A percentile compares a stretch with the other conserved stretches of the same genome.
Evolutionary conservation across 371 early-diverging fungal species (phyloP).

Genomic region (Encephalitozoon cuniculi): DNA sequence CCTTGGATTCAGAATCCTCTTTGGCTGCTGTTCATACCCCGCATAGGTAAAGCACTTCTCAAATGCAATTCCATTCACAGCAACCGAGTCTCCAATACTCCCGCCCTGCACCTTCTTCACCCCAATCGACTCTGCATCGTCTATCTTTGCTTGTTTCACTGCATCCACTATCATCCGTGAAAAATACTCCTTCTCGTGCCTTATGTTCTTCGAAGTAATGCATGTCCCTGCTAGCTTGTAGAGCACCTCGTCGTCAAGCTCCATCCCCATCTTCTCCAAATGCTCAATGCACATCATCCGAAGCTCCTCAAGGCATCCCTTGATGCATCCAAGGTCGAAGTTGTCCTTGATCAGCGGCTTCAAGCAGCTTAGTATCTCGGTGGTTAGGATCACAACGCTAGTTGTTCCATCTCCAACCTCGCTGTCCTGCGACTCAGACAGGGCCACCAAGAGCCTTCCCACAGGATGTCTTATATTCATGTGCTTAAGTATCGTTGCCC

Average conservation of each 20-base stretch:
- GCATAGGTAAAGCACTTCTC: slow-evolving; percentile 99
- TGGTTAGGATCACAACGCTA: slow-evolving; percentile 88
- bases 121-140: slow-evolving; percentile 51
- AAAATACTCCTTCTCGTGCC: slow-evolving; percentile 88
- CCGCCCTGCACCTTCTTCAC: slow-evolving; percentile 95
- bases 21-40: slow-evolving; percentile 99
- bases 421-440: slow-evolving; percentile 96
- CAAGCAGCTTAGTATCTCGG: slow-evolving; percentile 83
- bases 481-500: slow-evolving; percentile 95
- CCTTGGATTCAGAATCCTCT: slow-evolving; percentile 81
- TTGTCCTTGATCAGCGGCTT: slow-evolving; percentile 85
- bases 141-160: slow-evolving; percentile 70
- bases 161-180: slow-evolving; percentile 96
- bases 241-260: slow-evolving; percentile 67
- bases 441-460: slow-evolving; percentile 87
- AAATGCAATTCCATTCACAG: slow-evolving; percentile 94
- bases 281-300: slow-evolving; percentile 63
- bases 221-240: slow-evolving; percentile 89
- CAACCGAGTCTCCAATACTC: slow-evolving; percentile 85
- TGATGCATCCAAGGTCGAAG: slow-evolving; percentile 81
- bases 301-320: slow-evolving; percentile 79
- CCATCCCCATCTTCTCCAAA: slow-evolving; percentile 29
- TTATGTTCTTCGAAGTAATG: slow-evolving; percentile 94
- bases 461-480: slow-evolving; percentile 96
- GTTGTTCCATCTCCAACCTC: slow-evolving; percentile 99